Evolutionary conservation across 2,329 filamentous ascomycete species (phyloP), one percentile per base, ranked within the genome.

Genomic region (Colletotrichum brevisporum): DNA sequence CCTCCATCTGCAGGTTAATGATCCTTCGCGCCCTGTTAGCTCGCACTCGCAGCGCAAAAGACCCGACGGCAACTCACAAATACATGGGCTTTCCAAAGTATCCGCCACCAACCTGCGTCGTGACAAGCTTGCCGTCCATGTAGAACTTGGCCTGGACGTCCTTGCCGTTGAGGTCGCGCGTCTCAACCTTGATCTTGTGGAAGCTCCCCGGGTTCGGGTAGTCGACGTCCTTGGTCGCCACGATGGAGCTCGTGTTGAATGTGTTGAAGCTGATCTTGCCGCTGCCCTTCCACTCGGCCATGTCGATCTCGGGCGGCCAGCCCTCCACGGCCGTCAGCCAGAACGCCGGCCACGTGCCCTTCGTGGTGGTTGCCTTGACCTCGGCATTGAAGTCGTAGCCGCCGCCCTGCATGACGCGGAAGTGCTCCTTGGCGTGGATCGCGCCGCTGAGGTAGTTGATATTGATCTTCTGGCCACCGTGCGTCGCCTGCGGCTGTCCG

Each of bases 271-370:
- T 84, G 68, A 88, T 85, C 73, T 86, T 84, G 16, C 86, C 86
- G 41, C 76, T 81, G n/a, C 87, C 87, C 74, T 89, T 89, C 87
- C 87, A 89, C 76, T 89, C 87, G 1, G 87, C 87, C 77, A 89
- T 82, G 74, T 89, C 87, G 63, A 89, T 83, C 81, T 89, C 88
- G 0, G 87, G 88, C 16, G 87, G 87, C 87, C 88, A 89, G 0
- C 82, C 80, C 52, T 85, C 74, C 0, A 86, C 85, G 0, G 81
- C 86, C 1, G 86, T 88, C 15, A 89, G 76, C 87, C 87, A 89
- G 72, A 89, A 89, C 0, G 87, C 87, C 0, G 87, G 87, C 88
- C 87, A 89, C 0, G 86, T 88, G 6, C 85, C 82, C 67, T 79
- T 76, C 1, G 75, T 74, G 2, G 80, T 80, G 9, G 81, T 78